A percentile compares a stretch with the other conserved stretches of the same genome.
phyloP scores from a whole-genome alignment of 164 flowering plant genomes.

The Nymphaea colorata region DNA sequence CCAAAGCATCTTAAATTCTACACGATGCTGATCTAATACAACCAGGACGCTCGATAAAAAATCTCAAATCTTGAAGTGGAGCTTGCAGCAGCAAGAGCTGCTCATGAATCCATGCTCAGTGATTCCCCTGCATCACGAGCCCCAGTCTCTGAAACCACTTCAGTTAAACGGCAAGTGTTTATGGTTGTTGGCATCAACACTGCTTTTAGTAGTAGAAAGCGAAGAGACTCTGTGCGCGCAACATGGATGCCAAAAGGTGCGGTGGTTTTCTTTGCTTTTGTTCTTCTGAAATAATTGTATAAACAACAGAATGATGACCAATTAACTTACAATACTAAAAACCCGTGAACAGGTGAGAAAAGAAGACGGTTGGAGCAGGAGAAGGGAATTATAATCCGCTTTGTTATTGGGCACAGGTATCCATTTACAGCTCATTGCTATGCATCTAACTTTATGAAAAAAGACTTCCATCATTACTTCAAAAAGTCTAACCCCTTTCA shows the following conservation, averaged over 20 bases:
- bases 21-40: too few species aligned
- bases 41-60: constrained; percentile 72
- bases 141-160: constrained; percentile 24
- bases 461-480: too few species aligned
- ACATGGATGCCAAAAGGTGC: constrained; percentile 98
- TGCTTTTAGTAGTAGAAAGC: constrained; percentile 94
- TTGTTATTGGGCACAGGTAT: constrained; percentile 96
- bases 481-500: too few species aligned
- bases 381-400: constrained; percentile 85
- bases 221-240: constrained; percentile 93
- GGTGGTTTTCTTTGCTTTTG: constrained; percentile 2
- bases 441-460: neutral
- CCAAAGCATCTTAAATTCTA: too few species aligned
- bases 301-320: too few species aligned
- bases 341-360: constrained; percentile 43
- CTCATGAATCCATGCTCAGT: constrained; percentile 68
- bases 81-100: constrained; percentile 87
- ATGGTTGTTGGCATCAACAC: constrained; percentile 95
- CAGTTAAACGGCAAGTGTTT: constrained; percentile 46
- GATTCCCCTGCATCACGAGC: constrained; percentile 65
- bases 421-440: constrained; percentile 4
- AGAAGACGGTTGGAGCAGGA: constrained; percentile 90
- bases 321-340: neutral
- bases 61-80: constrained; percentile 95
- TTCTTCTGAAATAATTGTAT: neutral